These are phyloP conservation scores for Trypanosoma rangeli DNA, from an alignment of 208 protist species.

Conservation along the genomic window DNA sequence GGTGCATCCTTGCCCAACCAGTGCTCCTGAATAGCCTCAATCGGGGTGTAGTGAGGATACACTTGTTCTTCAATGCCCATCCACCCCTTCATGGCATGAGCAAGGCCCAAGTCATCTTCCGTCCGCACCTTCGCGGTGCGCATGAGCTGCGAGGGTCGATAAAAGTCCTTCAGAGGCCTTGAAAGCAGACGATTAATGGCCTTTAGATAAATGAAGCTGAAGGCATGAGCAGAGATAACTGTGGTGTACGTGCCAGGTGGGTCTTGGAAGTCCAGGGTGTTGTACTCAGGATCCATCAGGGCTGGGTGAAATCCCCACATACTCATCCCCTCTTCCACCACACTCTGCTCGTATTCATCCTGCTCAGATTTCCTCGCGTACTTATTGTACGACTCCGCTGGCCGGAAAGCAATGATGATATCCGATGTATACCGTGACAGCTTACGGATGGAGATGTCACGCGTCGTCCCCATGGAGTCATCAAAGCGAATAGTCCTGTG, in stretches of 20 bases:
- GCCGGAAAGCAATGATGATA: conserved; percentile 79
- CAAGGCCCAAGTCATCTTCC: conserved; percentile 74
- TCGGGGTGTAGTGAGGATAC: conserved; percentile 86
- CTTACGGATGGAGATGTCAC: conserved; percentile 84
- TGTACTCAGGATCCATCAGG: conserved; percentile 87
- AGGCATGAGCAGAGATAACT: conserved; percentile 77
- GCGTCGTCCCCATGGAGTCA: conserved; percentile 64
- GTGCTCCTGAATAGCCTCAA: conserved; percentile 89
- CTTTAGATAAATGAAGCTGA: conserved; percentile 73
- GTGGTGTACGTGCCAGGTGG: conserved; percentile 81
- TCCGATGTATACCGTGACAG: conserved; percentile 85
- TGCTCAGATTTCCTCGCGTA: conserved; percentile 71
- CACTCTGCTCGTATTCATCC: conserved; percentile 76
- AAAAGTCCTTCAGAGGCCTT: conserved; percentile 84
- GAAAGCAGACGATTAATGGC: conserved; percentile 69
- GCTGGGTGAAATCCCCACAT: conserved; percentile 86
- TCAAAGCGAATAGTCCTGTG: conserved; percentile 91
- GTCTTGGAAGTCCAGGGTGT: conserved; percentile 75
- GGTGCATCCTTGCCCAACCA: conserved; percentile 89
- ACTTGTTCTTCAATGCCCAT: conserved; percentile 82
- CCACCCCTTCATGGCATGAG: conserved; percentile 85
- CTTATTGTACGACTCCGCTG: conserved; percentile 77
- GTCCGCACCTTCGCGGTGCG: conserved; percentile 68
- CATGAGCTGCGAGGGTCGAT: conserved; percentile 83
- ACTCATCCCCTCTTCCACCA: conserved; percentile 75